Base-by-base conservation (phyloP, 306 rosid genomes). In the Citrullus colocynthis region DNA sequence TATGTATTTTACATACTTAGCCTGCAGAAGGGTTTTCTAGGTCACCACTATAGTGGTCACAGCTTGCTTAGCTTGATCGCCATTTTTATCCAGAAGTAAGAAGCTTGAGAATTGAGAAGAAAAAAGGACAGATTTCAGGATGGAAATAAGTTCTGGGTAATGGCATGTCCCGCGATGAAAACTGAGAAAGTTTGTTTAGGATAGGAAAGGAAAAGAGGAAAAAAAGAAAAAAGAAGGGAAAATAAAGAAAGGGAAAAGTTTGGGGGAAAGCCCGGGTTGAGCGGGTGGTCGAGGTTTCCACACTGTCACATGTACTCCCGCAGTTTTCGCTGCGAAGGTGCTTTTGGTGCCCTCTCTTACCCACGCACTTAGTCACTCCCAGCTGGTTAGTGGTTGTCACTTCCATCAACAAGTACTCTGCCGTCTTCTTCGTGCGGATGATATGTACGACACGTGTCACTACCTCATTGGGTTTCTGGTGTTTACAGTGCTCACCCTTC, bases 261-360 rank as follows among this genome's bases (percentile, higher is more conserved):
- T 80, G 78, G 37, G 18, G n/a, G 36, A 80, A 81, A 78, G 78
- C 85, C 87, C 89, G 87, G 80, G 74, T 82, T 48, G 79, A 81
- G 87, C 88, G 96, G 93, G 91, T 90, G 91, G 90, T 83, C 61
- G 75, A 42, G 49, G 80, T 71, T 69, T 45, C 76, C 66, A 62
- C 74, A 75, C 72, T 10, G 51, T 88, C 96, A 89, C 96, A 87
- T 91, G 96, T 86, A 86, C 93, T 88, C 98, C 97, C 94, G 90
- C 62, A 64, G 84, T 82, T 84, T 74, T 61, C 90, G 94, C 90
- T 84, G 90, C 90, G 45, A 59, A 74, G 42, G 89, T 85, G 88
- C 88, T 78, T 87, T 88, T 88, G 80, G 82, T 72, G 72, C 81
- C 74, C 58, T 76, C 77, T 81, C 80, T 61, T 79, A 78, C 82